Conservation (phyloP, 192 early-diverging fungal genomes). For the Linnemannia elongata region DNA sequence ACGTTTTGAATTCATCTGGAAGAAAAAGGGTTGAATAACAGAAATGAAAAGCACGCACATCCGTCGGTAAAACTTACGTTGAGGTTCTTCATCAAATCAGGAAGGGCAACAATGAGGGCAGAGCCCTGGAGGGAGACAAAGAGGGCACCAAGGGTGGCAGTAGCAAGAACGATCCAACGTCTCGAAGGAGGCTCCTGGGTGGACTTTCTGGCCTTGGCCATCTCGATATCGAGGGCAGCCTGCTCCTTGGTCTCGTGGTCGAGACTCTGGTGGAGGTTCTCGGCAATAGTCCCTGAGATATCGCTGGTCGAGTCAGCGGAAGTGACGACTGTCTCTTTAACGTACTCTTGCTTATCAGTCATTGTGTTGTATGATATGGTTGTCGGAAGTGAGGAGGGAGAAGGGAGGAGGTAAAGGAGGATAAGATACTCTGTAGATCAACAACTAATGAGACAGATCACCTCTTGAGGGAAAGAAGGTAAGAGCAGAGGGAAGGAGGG, state of each 20-base stretch:
- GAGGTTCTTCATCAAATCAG: constrained; percentile 54
- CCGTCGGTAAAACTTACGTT: constrained; percentile 16
- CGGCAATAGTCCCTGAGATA: constrained; percentile 30
- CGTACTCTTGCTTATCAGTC: constrained; percentile 42
- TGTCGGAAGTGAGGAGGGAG: neutral
- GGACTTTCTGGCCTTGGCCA: constrained; percentile 46
- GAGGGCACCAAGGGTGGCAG: constrained; percentile 49
- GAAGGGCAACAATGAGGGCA: constrained; percentile 54
- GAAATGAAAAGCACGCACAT: neutral
- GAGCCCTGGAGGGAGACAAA: constrained; percentile 56
- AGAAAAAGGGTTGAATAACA: neutral
- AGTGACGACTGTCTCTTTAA: constrained; percentile 3
- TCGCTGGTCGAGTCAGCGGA: constrained; percentile 26
- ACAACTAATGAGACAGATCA: neutral
- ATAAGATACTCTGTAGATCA: neutral
- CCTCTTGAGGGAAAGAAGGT: neutral
- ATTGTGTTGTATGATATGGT: constrained; percentile 3
- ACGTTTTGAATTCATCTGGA: neutral
- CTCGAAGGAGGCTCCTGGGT: constrained; percentile 46
- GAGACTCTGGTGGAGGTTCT: constrained; percentile 27
- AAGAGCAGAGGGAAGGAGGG: neutral
- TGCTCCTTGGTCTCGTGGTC: constrained; percentile 46
- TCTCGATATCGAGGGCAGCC: constrained; percentile 47
- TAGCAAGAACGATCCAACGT: constrained; percentile 55
- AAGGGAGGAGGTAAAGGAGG: neutral